Base-by-base conservation (phyloP, 805 yeast genomes). In the Naumovozyma baii region DNA sequence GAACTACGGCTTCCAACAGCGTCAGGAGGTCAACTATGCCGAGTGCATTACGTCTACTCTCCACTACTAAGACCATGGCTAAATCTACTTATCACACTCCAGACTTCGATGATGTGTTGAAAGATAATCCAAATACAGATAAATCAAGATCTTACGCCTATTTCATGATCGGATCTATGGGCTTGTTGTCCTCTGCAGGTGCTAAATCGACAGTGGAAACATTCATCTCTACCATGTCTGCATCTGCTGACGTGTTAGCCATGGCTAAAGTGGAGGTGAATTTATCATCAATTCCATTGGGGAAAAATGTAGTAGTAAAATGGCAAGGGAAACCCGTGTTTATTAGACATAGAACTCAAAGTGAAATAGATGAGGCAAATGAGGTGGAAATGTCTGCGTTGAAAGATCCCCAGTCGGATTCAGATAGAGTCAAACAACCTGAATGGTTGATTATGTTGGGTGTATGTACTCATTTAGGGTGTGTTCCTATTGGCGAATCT, bases 291-390 rank as follows among this genome's bases (percentile, higher is more conserved):
- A 86, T 92, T 50, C 99, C 99, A 58, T 86, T 81, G 65, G 97
- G 97, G 69, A 90, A 90, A 75, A 92, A 92, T 69, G 94, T 92
- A 50, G 85, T 92, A 61, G 95, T 92, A 54, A 92, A 92, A 72
- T 92, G 99, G 99, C 96, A 94, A 71, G 99, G 99, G 71, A 92
- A 92, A 75, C 99, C 99, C 51, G 96, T 92, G 51, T 92, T 92
- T 72, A 87, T 92, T 67, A 90, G 99, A 77, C 99, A 92, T 78
- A 83, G 99, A 78, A 88, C 98, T 34, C 68, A 76, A 34, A 77
- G 73, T 46, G 99, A 92, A 74, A 88, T 92, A 54, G 85, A 76
- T 38, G 98, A 92, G 73, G 99, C 99, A 50, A 84, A 87, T 68
- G 58, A 64, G 14, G 84, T 87, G 49, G 90, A 90, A 55, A 64